Evolutionary conservation across 2,329 filamentous ascomycete genomes (phyloP).

Genomic region (Myrmaecium sp.): DNA sequence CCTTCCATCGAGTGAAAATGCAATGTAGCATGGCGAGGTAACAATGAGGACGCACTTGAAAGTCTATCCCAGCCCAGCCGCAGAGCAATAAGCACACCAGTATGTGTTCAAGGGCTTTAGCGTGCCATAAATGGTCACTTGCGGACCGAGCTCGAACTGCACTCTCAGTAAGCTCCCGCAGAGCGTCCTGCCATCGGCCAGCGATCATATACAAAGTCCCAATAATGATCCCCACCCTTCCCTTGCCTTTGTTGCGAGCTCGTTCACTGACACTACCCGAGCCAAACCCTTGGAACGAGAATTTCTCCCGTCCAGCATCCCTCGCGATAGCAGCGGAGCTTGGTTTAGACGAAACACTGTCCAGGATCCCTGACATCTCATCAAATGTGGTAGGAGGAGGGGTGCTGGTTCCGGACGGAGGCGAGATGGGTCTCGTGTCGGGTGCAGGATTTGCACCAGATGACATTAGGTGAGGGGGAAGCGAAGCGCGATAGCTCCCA

Average conservation of each 20-base stretch:
- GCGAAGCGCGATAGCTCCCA: not conserved
- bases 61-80: conserved; percentile 70
- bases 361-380: conserved; percentile 20
- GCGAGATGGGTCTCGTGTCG: conserved; percentile 7
- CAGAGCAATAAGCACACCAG: conserved; percentile 68
- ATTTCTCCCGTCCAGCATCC: conserved; percentile 42
- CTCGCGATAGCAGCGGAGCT: conserved; percentile 36
- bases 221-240: conserved; percentile 60
- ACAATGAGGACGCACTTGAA: conserved; percentile 38
- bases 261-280: conserved; percentile 52
- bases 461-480: not conserved
- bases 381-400: conserved; percentile 32
- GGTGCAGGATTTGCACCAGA: conserved; percentile 1
- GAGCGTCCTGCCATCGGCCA: conserved; percentile 75
- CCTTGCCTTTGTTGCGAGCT: conserved; percentile 64
- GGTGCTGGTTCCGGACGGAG: conserved; percentile 12
- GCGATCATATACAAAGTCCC: conserved; percentile 78
- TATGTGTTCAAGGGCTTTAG: conserved; percentile 81
- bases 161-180: conserved; percentile 69
- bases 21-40: not conserved
- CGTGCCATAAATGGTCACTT: conserved; percentile 94
- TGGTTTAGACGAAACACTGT: conserved; percentile 11
- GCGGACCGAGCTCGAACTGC: conserved; percentile 59
- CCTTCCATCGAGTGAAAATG: too few relatives aligned
- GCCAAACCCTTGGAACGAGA: conserved; percentile 48